phyloP scores from a whole-genome alignment of 2,329 filamentous ascomycete species.

The Neofusicoccum laricinum region DNA sequence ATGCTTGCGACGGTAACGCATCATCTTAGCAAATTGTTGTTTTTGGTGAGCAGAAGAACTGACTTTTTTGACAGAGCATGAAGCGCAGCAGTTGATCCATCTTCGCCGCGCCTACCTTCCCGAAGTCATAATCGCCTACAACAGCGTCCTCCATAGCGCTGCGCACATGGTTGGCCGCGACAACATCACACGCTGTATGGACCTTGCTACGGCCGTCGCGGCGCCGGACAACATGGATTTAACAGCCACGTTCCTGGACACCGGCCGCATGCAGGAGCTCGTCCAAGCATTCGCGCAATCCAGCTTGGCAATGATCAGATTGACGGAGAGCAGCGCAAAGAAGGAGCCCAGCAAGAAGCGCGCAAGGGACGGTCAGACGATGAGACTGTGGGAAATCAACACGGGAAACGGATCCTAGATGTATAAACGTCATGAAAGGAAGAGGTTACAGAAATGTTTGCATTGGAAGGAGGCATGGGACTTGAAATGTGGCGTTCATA shows the following conservation, averaged over 20 bases:
- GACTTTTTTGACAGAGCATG: conserved; percentile 41
- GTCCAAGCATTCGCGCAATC: conserved; percentile 66
- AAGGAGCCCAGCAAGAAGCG: conserved; percentile 13
- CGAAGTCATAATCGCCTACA: conserved; percentile 79
- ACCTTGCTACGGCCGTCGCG: conserved; percentile 73
- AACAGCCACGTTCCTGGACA: conserved; percentile 36
- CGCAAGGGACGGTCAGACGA: conserved; percentile 7
- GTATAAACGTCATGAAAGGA: neutral
- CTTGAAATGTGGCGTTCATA: neutral
- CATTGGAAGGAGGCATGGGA: neutral
- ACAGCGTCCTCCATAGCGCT: conserved; percentile 75
- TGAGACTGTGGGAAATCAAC: conserved; percentile 13
- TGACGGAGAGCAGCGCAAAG: conserved; percentile 8
- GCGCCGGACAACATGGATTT: conserved; percentile 31
- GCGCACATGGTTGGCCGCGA: conserved; percentile 73
- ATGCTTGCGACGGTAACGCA: conserved; percentile 24
- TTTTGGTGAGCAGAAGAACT: neutral
- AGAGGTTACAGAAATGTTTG: neutral
- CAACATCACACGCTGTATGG: conserved; percentile 79
- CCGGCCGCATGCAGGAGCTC: conserved; percentile 44
- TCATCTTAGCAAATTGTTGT: neutral
- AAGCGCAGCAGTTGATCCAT: conserved; percentile 58
- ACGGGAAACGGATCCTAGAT: neutral
- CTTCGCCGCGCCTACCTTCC: conserved; percentile 80
- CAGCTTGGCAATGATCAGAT: conserved; percentile 64